Base-by-base conservation (phyloP, 2,329 filamentous ascomycete genomes). In the Colletotrichum magnum region DNA sequence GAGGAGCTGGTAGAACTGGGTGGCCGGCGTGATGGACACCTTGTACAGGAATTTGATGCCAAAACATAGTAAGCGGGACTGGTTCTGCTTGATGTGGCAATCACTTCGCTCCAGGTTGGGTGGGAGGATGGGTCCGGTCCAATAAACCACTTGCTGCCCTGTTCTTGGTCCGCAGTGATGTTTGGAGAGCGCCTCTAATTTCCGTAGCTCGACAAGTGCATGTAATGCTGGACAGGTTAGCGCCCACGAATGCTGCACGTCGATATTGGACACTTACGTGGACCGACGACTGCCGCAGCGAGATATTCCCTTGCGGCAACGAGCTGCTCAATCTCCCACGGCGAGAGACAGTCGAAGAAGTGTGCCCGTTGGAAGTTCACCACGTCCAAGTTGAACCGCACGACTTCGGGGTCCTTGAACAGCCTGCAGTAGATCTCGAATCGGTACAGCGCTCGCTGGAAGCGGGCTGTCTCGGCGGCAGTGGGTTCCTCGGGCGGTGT, bases 31-130 rank as follows among this genome's bases (percentile, higher is more conserved):
- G 6, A 26, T 47, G n/a, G 50, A 67, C 3, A 67, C 67, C 21
- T 47, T 45, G 26, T 36, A 61, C 26, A 69, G 67, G 18, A 69
- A 69, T 16, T 57, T 66, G 51, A 67, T 15, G 2, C 67, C 67
- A 45, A 69, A 69, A 26, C 67, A 61, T 7, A 69, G 39, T 1
- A 69, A 18, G 13, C 67, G 36, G 10, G 67, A 63, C 56, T 61
- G 67, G n/a, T 67, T 69, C 45, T 69, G 63, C 16, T 47, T 61
- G 57, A 69, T 69, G n/a, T 69, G 63, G 24, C 67, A 69, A 18
- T 69, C 63, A 0, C 51, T 51, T 5, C 67, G 63, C 36, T 60
- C 63, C 50, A 69, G 15, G n/a, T 69, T 56, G 6, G 56, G 45
- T 3, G 67, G 63, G 10, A 69, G 43, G 26, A 67, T 16, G 3